These are phyloP conservation scores for Daedaleopsis sinensis DNA, from an alignment of 768 basidiomycete species.

Conservation along the genomic window DNA sequence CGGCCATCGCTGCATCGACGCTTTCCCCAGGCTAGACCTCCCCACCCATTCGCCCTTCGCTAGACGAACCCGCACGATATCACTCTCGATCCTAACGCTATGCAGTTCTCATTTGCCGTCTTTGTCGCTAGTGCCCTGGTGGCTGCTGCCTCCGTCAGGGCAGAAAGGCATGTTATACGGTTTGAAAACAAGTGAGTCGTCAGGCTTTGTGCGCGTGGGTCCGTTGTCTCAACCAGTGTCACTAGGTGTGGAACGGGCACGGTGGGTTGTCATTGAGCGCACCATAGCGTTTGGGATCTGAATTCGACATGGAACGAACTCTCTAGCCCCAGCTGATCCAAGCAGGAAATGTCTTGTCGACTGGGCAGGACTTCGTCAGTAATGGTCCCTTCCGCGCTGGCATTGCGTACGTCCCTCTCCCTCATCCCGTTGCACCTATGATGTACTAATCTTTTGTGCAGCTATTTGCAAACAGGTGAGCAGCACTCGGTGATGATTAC, in stretches of 20 bases:
- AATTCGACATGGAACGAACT: neutral
- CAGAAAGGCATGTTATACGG: slow-evolving; percentile 48
- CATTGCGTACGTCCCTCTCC: slow-evolving; percentile 43
- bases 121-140: slow-evolving; percentile 18
- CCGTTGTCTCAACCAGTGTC: neutral
- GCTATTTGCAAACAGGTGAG: slow-evolving; percentile 23
- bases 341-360: slow-evolving; percentile 41
- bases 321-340: slow-evolving; percentile 44
- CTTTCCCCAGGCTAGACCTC: too few species aligned
- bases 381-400: slow-evolving; percentile 37
- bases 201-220: neutral
- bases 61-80: slow-evolving; percentile 22
- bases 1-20: too few species aligned
- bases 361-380: slow-evolving; percentile 38
- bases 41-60: slow-evolving; percentile 1
- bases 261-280: slow-evolving; percentile 28
- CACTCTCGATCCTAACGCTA: slow-evolving; percentile 18
- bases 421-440: too few species aligned
- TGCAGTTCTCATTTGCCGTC: slow-evolving; percentile 27
- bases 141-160: slow-evolving; percentile 29
- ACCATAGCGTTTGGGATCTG: neutral
- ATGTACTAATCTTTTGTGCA: neutral
- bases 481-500: too few species aligned
- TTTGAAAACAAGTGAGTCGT: slow-evolving; percentile 48
- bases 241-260: slow-evolving; percentile 44